A percentile compares a stretch with the other conserved stretches of the same genome.
These are phyloP conservation scores for Candida bentonensis DNA, from an alignment of 805 yeast genomes.

Conservation along the genomic window DNA sequence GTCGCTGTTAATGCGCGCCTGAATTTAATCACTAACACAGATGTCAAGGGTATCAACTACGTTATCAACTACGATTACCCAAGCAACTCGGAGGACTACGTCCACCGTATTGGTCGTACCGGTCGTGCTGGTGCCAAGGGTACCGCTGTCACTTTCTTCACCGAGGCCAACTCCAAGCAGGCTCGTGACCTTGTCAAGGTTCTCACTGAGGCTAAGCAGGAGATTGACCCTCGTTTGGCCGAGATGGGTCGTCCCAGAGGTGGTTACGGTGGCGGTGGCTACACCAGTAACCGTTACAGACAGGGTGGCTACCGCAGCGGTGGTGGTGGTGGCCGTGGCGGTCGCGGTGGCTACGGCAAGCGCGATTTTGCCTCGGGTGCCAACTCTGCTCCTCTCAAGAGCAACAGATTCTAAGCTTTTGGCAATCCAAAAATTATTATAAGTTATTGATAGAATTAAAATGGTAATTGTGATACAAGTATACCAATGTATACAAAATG, in stretches of 20 bases:
- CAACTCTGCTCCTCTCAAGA: constrained; percentile 28
- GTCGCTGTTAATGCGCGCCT: constrained; percentile 99
- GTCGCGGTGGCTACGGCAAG: constrained; percentile 19
- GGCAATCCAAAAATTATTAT: neutral
- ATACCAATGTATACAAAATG: too few relatives aligned
- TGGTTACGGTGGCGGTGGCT: constrained; percentile 44
- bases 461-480: neutral
- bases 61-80: constrained; percentile 97
- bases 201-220: constrained; percentile 90
- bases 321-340: constrained; percentile 31
- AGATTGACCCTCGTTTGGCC: constrained; percentile 64
- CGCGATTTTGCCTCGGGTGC: constrained; percentile 24
- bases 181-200: constrained; percentile 85
- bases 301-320: constrained; percentile 27
- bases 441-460: neutral
- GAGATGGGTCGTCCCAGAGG: constrained; percentile 65
- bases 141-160: constrained; percentile 90
- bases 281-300: constrained; percentile 24
- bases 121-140: constrained; percentile 98
- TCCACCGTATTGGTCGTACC: constrained; percentile 97
- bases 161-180: constrained; percentile 71
- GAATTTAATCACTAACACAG: constrained; percentile 72
- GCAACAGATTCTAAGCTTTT: constrained; percentile 21
- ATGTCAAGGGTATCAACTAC: constrained; percentile 91
- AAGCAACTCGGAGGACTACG: constrained; percentile 95